Evolutionary conservation across 108 stramenopile species (phyloP).

Genomic region (Epithemia pelagica): DNA sequence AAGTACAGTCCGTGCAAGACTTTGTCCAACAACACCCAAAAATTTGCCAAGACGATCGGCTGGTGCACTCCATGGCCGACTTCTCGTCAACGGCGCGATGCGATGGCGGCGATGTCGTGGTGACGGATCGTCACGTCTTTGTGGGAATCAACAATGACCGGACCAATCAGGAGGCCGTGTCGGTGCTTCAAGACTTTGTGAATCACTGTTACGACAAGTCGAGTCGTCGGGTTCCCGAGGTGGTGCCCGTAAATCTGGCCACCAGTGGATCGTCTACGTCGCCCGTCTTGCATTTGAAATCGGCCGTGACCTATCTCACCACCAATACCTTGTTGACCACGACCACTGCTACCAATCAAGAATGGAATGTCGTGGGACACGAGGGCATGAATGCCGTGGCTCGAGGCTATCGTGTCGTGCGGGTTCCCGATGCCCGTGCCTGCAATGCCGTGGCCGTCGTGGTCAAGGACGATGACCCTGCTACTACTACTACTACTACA

Average conservation of each 20-base stretch:
- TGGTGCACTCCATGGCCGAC: constrained; percentile 33
- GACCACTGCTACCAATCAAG: constrained; percentile 16
- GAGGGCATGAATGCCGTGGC: constrained; percentile 30
- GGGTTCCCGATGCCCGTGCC: constrained; percentile 43
- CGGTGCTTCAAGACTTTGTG: constrained; percentile 17
- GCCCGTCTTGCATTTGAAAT: constrained; percentile 59
- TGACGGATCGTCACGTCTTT: constrained; percentile 58
- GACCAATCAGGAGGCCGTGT: constrained; percentile 43
- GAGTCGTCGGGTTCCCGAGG: background rate
- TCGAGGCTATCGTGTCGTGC: constrained; percentile 29
- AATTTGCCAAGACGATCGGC: background rate
- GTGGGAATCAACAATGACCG: constrained; percentile 43
- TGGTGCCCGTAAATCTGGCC: constrained; percentile 21
- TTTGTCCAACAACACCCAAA: constrained; percentile 13
- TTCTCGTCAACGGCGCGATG: constrained; percentile 14
- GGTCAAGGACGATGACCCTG: background rate
- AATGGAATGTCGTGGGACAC: constrained; percentile 15
- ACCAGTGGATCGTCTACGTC: constrained; percentile 1
- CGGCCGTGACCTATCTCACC: constrained; percentile 56
- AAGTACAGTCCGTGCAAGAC: constrained; percentile 43
- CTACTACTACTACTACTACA: constrained; percentile 11
- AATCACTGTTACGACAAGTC: constrained; percentile 14
- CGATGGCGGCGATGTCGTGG: constrained; percentile 73
- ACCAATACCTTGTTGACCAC: constrained; percentile 47
- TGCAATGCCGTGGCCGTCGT: constrained; percentile 56